Percentiles rank a stretch among this genome's conserved stretches.
These are phyloP conservation scores for Phialemoniopsis sp. DNA, from an alignment of 2,329 filamentous ascomycete genomes.

Conservation along the genomic window DNA sequence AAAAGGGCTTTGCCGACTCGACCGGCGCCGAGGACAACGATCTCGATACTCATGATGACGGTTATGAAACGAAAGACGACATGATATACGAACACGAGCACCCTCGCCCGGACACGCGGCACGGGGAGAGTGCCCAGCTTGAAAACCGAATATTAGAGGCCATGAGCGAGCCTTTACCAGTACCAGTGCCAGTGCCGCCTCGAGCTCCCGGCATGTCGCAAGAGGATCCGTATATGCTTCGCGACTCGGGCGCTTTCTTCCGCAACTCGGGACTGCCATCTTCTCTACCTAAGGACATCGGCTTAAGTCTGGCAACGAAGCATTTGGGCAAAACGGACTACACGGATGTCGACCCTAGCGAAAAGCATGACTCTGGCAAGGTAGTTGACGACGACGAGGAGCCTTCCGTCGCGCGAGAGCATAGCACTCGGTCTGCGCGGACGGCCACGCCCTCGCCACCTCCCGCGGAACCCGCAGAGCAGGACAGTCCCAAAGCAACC, in stretches of 20 bases:
- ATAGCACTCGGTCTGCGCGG: background rate
- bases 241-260: conserved; percentile 34
- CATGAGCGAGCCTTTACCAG: conserved; percentile 28
- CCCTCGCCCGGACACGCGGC: conserved; percentile 2
- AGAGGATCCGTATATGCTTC: conserved; percentile 23
- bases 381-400: conserved; percentile 28
- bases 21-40: conserved; percentile 38
- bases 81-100: background rate
- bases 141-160: conserved; percentile 33
- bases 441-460: background rate
- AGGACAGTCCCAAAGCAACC: no score
- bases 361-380: conserved; percentile 49
- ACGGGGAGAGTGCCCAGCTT: conserved; percentile 10
- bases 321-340: conserved; percentile 9
- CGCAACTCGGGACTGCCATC: conserved; percentile 24
- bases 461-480: no score
- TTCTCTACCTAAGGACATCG: conserved; percentile 25
- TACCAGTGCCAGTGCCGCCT: conserved; percentile 14
- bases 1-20: conserved; percentile 55
- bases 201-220: conserved; percentile 17
- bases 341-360: conserved; percentile 17
- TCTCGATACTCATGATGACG: conserved; percentile 15
- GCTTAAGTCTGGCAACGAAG: conserved; percentile 22
- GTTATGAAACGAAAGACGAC: no score
- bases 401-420: background rate